A percentile compares a stretch with the other conserved stretches of the same genome.
phyloP scores from a whole-genome alignment of 768 basidiomycete species.

The Peribolospora baueri region DNA sequence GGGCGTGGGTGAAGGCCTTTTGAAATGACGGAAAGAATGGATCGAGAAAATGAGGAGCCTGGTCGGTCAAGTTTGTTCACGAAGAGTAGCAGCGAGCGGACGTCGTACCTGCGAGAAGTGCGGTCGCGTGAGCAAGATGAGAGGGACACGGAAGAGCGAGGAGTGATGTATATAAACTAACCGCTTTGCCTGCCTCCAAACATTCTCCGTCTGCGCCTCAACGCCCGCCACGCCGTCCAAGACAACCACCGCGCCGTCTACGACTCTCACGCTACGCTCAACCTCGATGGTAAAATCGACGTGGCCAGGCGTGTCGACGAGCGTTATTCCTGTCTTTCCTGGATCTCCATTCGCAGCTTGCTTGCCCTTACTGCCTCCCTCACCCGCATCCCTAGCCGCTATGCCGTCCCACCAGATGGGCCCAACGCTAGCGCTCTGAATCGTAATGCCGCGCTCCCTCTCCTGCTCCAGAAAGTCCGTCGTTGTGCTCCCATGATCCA shows the following conservation, averaged over 20 bases:
- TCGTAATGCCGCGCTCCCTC: slow-evolving; percentile 71
- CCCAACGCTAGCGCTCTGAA: slow-evolving; percentile 76
- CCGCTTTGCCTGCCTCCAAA: slow-evolving; percentile 71
- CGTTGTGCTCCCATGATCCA: slow-evolving; percentile 71
- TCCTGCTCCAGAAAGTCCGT: slow-evolving; percentile 78
- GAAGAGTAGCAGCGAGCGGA: slow-evolving; percentile 51
- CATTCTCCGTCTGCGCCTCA: slow-evolving; percentile 68
- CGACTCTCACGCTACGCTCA: slow-evolving; percentile 69
- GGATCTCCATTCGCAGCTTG: no score
- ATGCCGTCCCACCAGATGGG: slow-evolving; percentile 61
- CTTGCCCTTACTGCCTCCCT: no score
- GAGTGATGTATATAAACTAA: slow-evolving; percentile 21
- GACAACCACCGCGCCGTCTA: slow-evolving; percentile 68
- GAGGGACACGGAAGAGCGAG: not conserved
- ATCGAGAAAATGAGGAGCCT: slow-evolving; percentile 52
- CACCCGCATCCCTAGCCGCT: no score
- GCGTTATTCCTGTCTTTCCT: slow-evolving; percentile 31
- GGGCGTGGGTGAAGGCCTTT: slow-evolving; percentile 41
- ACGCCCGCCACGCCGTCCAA: slow-evolving; percentile 81
- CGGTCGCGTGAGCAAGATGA: not conserved
- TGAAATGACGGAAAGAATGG: slow-evolving; percentile 29
- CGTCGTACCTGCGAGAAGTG: slow-evolving; percentile 36
- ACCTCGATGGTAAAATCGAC: slow-evolving; percentile 96
- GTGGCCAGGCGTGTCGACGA: slow-evolving; percentile 77
- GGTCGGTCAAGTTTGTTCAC: slow-evolving; percentile 72